These are phyloP conservation scores for Tolypocladium tropicale DNA, from an alignment of 2,329 filamentous ascomycete species.

Conservation along the genomic window DNA sequence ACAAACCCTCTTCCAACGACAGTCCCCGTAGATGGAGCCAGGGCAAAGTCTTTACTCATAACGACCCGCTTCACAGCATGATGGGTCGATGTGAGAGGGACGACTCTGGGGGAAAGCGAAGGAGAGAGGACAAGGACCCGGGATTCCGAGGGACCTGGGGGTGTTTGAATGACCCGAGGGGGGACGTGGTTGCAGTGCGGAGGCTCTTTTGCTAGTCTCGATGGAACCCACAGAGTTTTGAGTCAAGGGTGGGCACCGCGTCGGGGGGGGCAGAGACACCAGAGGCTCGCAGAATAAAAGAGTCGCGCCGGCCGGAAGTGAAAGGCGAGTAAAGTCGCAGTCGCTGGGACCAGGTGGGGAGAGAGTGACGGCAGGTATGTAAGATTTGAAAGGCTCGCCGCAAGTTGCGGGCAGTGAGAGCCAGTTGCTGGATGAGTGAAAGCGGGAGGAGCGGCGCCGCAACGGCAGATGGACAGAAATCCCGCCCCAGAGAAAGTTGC, in stretches of 20 bases:
- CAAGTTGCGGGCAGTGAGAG: neutral
- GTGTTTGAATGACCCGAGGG: conserved; percentile 5
- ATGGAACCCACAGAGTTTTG: conserved; percentile 7
- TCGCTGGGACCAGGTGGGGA: neutral
- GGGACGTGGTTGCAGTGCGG: conserved; percentile 11
- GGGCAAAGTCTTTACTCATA: conserved; percentile 21
- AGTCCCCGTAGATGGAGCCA: conserved; percentile 24
- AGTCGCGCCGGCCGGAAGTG: neutral
- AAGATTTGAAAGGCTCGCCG: neutral
- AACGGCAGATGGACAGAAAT: conserved; percentile 3
- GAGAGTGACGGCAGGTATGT: neutral
- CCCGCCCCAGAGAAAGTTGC: neutral
- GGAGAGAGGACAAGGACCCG: conserved; percentile 3
- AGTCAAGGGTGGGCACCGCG: conserved; percentile 3
- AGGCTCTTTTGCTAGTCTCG: conserved; percentile 14
- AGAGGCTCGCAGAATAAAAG: neutral
- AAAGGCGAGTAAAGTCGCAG: neutral
- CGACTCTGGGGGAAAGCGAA: neutral
- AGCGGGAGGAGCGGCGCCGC: neutral
- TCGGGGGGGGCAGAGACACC: neutral
- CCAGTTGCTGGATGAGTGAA: neutral
- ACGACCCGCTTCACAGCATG: conserved; percentile 23
- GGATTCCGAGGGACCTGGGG: neutral
- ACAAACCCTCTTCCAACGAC: conserved; percentile 6
- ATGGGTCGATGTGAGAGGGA: conserved; percentile 9